Evolutionary conservation across 2,329 filamentous ascomycete genomes (phyloP).

Genomic region (Calonectria hawksworthii): DNA sequence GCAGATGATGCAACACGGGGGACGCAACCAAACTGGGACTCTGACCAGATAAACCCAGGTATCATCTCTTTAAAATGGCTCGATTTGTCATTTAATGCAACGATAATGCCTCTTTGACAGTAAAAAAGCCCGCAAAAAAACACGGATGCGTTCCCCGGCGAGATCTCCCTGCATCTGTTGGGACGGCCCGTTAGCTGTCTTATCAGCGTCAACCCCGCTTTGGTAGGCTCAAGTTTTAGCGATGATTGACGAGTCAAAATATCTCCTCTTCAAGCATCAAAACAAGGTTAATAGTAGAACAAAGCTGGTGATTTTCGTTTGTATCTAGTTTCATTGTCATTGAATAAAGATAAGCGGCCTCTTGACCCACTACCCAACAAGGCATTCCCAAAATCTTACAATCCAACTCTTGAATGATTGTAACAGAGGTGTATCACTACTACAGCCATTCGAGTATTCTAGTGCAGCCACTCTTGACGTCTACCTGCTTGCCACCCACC

Average conservation of each 20-base stretch:
- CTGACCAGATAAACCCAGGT: neutral
- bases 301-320: neutral
- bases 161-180: constrained; percentile 1
- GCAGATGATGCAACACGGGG: constrained; percentile 21
- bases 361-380: neutral
- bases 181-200: neutral
- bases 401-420: too few relatives aligned
- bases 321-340: neutral
- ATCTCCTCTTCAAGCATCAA: neutral
- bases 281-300: neutral
- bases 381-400: neutral
- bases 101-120: neutral
- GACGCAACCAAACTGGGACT: neutral
- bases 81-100: constrained; percentile 5
- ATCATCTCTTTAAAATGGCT: neutral
- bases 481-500: too few relatives aligned
- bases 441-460: too few relatives aligned
- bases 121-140: neutral
- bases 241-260: neutral
- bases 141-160: neutral
- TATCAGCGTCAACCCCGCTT: neutral
- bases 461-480: too few relatives aligned
- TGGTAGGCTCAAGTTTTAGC: neutral
- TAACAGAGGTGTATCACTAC: too few relatives aligned
- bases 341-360: neutral